These are phyloP conservation scores for Lunasporangiospora selenospora DNA, from an alignment of 192 early-diverging fungal species.

Conservation along the genomic window DNA sequence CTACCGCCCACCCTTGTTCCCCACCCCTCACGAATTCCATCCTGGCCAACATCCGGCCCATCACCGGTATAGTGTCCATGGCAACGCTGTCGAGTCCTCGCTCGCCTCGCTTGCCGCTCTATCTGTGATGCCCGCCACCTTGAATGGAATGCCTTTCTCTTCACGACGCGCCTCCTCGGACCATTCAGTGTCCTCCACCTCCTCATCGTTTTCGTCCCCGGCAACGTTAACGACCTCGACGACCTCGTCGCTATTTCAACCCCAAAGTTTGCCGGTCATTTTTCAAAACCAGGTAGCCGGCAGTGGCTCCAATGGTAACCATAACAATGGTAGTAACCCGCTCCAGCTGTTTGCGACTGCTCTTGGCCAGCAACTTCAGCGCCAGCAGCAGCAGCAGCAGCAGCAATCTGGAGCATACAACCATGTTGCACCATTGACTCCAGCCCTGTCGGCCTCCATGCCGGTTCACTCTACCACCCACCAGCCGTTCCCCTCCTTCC, in stretches of 20 bases:
- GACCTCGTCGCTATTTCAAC: slow-evolving; percentile 33
- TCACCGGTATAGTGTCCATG: slow-evolving; percentile 1
- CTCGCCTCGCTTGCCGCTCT: slow-evolving; percentile 36
- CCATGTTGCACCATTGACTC: too few species aligned
- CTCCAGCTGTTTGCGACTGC: slow-evolving; percentile 32
- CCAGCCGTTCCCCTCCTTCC: slow-evolving; percentile 25
- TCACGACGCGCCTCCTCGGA: slow-evolving; percentile 14
- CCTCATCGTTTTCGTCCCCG: too few species aligned
- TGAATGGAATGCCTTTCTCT: slow-evolving; percentile 14
- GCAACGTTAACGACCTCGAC: slow-evolving; percentile 25
- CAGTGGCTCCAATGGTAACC: background rate
- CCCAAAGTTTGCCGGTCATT: slow-evolving; percentile 35
- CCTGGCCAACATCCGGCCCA: slow-evolving; percentile 9
- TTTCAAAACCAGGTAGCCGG: slow-evolving; percentile 26
- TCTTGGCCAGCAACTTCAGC: slow-evolving; percentile 31
- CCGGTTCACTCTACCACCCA: slow-evolving; percentile 15
- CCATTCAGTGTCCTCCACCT: slow-evolving; percentile 2
- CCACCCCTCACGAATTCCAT: background rate
- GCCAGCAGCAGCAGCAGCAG: slow-evolving; percentile 40
- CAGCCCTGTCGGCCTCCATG: slow-evolving; percentile 37
- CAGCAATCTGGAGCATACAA: too few species aligned
- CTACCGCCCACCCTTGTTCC: background rate
- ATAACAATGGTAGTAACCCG: background rate
- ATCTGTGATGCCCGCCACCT: slow-evolving; percentile 19
- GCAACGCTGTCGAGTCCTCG: slow-evolving; percentile 36